Percentiles rank a stretch among this genome's conserved stretches.
These are phyloP conservation scores for Colletotrichum theobromicola DNA, from an alignment of 2,329 filamentous ascomycete species.

Conservation along the genomic window DNA sequence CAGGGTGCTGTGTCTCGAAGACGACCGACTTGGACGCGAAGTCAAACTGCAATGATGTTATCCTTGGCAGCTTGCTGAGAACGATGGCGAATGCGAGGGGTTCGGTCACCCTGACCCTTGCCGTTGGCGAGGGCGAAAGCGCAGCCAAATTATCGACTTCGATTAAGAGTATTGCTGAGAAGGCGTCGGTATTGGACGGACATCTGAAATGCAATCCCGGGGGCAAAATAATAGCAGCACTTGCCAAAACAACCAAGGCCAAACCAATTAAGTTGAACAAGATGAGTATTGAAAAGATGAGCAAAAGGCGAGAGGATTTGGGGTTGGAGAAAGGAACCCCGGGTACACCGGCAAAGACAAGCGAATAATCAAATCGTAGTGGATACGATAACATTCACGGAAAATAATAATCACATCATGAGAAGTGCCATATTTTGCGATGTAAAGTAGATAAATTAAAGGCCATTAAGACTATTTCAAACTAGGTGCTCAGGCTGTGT, in stretches of 20 bases:
- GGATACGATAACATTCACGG: neutral
- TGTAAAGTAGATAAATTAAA: neutral
- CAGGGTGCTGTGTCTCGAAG: neutral
- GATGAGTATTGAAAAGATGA: neutral
- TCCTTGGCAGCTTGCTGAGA: neutral
- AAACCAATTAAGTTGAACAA: neutral
- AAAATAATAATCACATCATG: neutral
- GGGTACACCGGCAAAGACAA: neutral
- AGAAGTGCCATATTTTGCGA: too few relatives aligned
- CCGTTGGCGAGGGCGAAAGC: neutral
- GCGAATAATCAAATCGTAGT: neutral
- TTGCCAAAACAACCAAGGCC: neutral
- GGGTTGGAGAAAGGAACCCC: neutral
- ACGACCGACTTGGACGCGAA: neutral
- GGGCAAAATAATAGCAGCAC: neutral
- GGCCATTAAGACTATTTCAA: neutral
- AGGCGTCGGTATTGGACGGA: neutral
- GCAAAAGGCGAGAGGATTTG: neutral
- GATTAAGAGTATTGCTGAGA: neutral
- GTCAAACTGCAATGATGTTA: neutral
- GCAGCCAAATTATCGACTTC: neutral
- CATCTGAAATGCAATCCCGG: neutral
- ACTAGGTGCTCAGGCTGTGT: neutral
- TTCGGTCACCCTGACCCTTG: neutral
- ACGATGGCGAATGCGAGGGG: neutral